Conservation (phyloP, 2,329 filamentous ascomycete species). For the Fusarium udum region DNA sequence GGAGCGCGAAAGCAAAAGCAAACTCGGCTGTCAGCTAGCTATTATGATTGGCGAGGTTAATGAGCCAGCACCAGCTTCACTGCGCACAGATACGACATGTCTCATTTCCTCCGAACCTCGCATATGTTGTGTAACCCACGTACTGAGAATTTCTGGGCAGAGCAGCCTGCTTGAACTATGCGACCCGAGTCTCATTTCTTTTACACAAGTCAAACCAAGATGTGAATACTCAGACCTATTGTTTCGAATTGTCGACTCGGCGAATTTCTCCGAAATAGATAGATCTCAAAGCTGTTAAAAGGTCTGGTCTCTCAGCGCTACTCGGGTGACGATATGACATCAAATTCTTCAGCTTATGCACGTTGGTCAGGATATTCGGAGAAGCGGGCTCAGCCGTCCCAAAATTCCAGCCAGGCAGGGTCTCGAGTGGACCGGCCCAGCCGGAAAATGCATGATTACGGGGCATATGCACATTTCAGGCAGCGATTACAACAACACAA, state of each 20-base stretch:
- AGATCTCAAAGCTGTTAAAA: rapidly evolving
- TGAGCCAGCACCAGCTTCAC: background rate
- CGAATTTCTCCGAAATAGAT: rapidly evolving
- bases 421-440: background rate
- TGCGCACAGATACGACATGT: background rate
- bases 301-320: rapidly evolving
- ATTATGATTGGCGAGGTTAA: background rate
- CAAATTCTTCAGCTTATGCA: background rate
- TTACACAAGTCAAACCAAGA: background rate
- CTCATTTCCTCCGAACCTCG: background rate
- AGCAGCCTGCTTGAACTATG: too few species aligned
- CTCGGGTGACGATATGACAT: background rate
- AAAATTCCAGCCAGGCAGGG: background rate
- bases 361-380: background rate
- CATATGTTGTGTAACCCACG: background rate
- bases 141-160: background rate
- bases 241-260: rapidly evolving
- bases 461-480: background rate
- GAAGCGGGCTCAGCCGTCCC: background rate
- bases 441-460: background rate
- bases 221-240: rapidly evolving
- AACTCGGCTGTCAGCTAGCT: rapidly evolving
- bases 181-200: background rate
- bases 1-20: background rate
- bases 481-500: background rate